Percentiles rank a stretch among this genome's conserved stretches.
These are phyloP conservation scores for Echeveria elegans DNA, from an alignment of 164 flowering plant species.

Conservation along the genomic window DNA sequence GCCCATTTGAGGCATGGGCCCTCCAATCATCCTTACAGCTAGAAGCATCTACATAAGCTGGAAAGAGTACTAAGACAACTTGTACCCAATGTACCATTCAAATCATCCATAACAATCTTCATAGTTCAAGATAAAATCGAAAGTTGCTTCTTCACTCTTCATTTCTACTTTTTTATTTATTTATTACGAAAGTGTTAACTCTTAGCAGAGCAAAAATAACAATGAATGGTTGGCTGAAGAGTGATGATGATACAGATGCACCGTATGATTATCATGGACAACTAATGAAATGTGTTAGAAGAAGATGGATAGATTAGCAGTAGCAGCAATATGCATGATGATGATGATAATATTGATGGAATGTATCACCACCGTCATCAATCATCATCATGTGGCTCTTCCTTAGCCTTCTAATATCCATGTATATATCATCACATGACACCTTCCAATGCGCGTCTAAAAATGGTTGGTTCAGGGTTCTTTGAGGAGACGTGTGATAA, in stretches of 20 bases:
- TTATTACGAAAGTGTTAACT: not conserved
- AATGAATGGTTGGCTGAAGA: not conserved
- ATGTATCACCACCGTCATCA: not conserved
- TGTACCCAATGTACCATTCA: conserved; percentile 1
- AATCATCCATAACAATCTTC: not conserved
- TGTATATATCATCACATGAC: not conserved
- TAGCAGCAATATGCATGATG: not conserved
- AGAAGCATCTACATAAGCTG: conserved; percentile 3
- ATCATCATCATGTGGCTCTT: not conserved
- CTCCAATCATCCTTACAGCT: conserved; percentile 4
- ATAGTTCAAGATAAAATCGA: too few relatives aligned
- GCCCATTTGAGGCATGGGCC: not conserved
- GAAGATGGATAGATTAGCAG: too few relatives aligned
- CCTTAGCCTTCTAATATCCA: not conserved
- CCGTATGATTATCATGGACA: not conserved
- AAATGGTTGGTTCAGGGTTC: not conserved
- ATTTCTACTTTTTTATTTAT: too few relatives aligned
- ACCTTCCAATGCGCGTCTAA: not conserved
- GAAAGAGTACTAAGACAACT: conserved; percentile 2
- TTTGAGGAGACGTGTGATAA: not conserved
- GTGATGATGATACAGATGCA: not conserved
- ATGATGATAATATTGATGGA: conserved; percentile 1
- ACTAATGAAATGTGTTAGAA: not conserved
- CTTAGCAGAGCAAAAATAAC: not conserved
- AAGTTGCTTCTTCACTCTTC: not conserved